Base-by-base conservation (phyloP, 2,329 filamentous ascomycete species). In the Pezicula radicicola region DNA sequence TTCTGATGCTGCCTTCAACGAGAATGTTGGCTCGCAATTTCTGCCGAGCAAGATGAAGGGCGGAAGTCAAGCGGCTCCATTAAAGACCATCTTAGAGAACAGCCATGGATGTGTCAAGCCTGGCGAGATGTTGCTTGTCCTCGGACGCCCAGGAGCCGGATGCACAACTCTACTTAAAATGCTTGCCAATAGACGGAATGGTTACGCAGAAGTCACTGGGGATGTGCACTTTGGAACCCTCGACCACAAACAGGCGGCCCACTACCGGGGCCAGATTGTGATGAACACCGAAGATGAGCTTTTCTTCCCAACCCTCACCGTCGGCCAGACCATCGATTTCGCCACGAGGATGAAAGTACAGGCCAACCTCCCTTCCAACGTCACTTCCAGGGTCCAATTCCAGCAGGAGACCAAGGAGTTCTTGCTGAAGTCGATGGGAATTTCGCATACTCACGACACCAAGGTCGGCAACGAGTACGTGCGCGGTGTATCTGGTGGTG, bases 161-260 rank as follows among this genome's bases (percentile, higher is more conserved):
- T 91, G 87, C 65, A 88, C 86, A 0, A 87, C 86, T 0, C 74
- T 91, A 15, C 73, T 91, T 43, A 90, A 87, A 60, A 75, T 87
- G 60, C 73, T 91, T 5, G 76, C 84, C 47, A 90, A 90, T 60
- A 77, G 80, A 50, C 72, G 85, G 36, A 69, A 68, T 5, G 85
- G 85, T 3, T 89, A 79, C 58, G 73, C 76, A 39, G 73, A 72
- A 2, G 75, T 88, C 2, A 65, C 74, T 1, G 85, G 85, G 0
- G 76, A 85, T 35, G 75, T 88, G 3, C 70, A 72, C 19, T 87
- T 79, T 58, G 84, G 78, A 1, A 68, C 69, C 0, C 66, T 81
- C 49, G 61, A 64, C 4, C 55, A 67, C 1, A 63, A 72, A 21
- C 66, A 77, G 55, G 71, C 70, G 7, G 72, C 53, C 58, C 71